These are phyloP conservation scores for Colletotrichum sp. DNA, from an alignment of 2,329 filamentous ascomycete species.

Conservation along the genomic window DNA sequence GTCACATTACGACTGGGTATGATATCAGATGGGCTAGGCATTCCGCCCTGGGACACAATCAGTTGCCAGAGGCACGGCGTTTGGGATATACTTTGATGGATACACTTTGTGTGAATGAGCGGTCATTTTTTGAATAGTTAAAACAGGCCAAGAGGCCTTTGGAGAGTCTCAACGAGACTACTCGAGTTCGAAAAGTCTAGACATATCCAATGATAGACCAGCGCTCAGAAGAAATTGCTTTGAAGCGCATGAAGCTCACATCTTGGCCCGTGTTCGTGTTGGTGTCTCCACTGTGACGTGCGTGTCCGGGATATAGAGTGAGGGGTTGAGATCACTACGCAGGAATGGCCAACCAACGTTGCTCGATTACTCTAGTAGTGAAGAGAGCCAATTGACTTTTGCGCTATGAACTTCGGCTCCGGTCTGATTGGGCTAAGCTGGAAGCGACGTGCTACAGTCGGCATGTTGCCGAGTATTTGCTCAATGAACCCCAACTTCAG, in stretches of 20 bases:
- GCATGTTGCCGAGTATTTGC: background rate
- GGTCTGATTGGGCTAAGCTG: background rate
- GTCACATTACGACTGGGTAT: conserved; percentile 6
- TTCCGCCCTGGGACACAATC: background rate
- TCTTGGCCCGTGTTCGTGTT: background rate
- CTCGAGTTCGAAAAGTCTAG: background rate
- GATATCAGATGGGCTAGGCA: conserved; percentile 4
- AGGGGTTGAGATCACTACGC: background rate
- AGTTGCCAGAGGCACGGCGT: conserved; percentile 5
- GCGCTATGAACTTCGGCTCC: background rate
- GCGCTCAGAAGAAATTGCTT: background rate
- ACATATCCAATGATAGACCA: background rate
- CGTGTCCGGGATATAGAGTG: background rate
- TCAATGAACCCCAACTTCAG: background rate
- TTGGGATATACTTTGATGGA: background rate
- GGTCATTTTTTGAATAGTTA: background rate
- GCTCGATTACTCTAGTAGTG: background rate
- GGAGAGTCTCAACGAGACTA: background rate
- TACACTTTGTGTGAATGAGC: background rate
- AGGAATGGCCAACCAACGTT: background rate
- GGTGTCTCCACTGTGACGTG: background rate
- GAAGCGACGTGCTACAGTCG: background rate
- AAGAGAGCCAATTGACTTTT: background rate
- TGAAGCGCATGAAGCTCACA: background rate
- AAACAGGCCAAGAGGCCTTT: background rate